Percentiles rank a stretch among this genome's conserved stretches.
phyloP scores from a whole-genome alignment of 2,329 filamentous ascomycete genomes.

The Hypomyces rosellus region DNA sequence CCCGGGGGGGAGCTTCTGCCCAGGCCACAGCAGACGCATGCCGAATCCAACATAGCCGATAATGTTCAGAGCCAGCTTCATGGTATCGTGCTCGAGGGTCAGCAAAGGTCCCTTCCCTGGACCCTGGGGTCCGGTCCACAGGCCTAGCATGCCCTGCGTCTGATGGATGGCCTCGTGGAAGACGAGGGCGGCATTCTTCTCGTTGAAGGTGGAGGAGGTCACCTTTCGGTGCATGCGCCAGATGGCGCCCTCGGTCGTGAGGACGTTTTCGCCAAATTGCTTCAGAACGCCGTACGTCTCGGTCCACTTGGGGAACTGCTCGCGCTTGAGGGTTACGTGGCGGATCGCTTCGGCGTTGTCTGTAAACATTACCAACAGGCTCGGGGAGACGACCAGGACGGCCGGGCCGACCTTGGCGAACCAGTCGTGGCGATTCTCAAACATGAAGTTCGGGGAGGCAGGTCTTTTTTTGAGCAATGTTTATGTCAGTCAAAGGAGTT shows the following conservation, averaged over 20 bases:
- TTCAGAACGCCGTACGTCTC: conserved; percentile 30
- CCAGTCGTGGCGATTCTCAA: conserved; percentile 46
- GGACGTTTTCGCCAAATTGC: conserved; percentile 62
- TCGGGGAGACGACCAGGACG: conserved; percentile 58
- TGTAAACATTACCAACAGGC: conserved; percentile 46
- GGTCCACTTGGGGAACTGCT: conserved; percentile 55
- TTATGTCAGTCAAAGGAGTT: too few relatives aligned
- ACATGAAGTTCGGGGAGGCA: conserved; percentile 47
- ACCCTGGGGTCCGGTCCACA: conserved; percentile 42
- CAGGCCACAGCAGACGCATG: conserved; percentile 54
- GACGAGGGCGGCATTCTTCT: conserved; percentile 64
- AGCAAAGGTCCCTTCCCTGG: conserved; percentile 38
- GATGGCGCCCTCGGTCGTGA: conserved; percentile 60
- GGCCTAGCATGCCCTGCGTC: conserved; percentile 52
- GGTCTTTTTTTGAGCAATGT: too few relatives aligned
- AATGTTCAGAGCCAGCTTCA: conserved; percentile 52
- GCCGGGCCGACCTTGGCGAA: conserved; percentile 57
- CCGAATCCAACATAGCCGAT: conserved; percentile 67
- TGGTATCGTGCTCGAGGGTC: conserved; percentile 57
- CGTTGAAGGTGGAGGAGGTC: conserved; percentile 66
- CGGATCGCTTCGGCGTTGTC: conserved; percentile 59
- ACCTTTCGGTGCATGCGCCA: conserved; percentile 72
- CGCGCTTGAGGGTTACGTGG: conserved; percentile 59
- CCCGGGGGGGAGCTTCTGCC: conserved; percentile 44
- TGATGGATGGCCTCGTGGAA: conserved; percentile 58